phyloP scores from a whole-genome alignment of 306 rosid species.

The apple (Malus domestica) region ASM211411v1 NC_041805.1:2356501-2357000 shows the following conservation, averaged over 20 bases:
- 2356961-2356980: too few relatives aligned
- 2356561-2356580: not conserved
- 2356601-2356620: not conserved
- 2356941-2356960: too few relatives aligned
- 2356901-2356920: too few relatives aligned
- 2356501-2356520: constrained; percentile 56
- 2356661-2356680: not conserved
- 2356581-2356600: not conserved
- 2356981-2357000: not conserved
- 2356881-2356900: too few relatives aligned
- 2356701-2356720: too few relatives aligned
- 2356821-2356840: too few relatives aligned
- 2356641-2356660: not conserved
- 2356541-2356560: constrained; percentile 24
- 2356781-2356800: constrained; percentile 11
- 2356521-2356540: constrained; percentile 53
- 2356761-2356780: not conserved
- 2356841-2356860: too few relatives aligned
- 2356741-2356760: too few relatives aligned
- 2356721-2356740: too few relatives aligned
- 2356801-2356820: constrained; percentile 15
- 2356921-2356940: too few relatives aligned
- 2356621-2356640: not conserved
- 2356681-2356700: not conserved
- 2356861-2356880: too few relatives aligned